Percentiles rank a stretch among this genome's conserved stretches.
These are phyloP conservation scores for Globisporangium barbulae DNA, from an alignment of 352 stramenopile species.

Conservation along the genomic window DNA sequence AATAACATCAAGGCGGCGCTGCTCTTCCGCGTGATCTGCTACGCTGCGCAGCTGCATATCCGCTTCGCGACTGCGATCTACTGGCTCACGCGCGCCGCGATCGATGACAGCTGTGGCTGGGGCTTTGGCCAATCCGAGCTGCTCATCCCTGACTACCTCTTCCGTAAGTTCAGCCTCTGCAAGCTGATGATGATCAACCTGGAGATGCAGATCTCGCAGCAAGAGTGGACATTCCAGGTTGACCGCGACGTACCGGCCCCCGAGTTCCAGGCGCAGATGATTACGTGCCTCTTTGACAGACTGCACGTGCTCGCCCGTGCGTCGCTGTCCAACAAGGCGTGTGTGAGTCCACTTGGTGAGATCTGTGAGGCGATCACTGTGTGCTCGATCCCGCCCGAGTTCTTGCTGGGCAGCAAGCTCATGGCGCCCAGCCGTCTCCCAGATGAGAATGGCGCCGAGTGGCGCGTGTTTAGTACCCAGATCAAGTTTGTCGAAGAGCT, in stretches of 20 bases:
- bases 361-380: conserved; percentile 56
- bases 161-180: conserved; percentile 75
- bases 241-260: conserved; percentile 69
- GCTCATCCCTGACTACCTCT: conserved; percentile 72
- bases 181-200: conserved; percentile 82
- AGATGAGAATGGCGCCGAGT: conserved; percentile 25
- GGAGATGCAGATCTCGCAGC: conserved; percentile 70
- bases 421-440: conserved; percentile 13
- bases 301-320: conserved; percentile 46
- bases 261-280: conserved; percentile 51
- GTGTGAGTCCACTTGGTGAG: conserved; percentile 37
- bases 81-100: conserved; percentile 69
- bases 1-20: conserved; percentile 77
- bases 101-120: conserved; percentile 79
- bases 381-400: conserved; percentile 44
- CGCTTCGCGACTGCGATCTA: conserved; percentile 79
- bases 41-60: conserved; percentile 70
- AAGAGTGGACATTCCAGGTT: conserved; percentile 54
- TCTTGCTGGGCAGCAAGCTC: conserved; percentile 33
- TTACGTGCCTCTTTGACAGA: conserved; percentile 63
- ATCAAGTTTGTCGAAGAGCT: conserved; percentile 71
- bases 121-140: conserved; percentile 77
- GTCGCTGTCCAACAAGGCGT: conserved; percentile 18
- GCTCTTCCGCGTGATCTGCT: conserved; percentile 70
- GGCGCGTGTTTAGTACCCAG: conserved; percentile 59